Evolutionary conservation across 805 yeast genomes (phyloP).

Genomic region (Wickerhamiella domercqiae): DNA sequence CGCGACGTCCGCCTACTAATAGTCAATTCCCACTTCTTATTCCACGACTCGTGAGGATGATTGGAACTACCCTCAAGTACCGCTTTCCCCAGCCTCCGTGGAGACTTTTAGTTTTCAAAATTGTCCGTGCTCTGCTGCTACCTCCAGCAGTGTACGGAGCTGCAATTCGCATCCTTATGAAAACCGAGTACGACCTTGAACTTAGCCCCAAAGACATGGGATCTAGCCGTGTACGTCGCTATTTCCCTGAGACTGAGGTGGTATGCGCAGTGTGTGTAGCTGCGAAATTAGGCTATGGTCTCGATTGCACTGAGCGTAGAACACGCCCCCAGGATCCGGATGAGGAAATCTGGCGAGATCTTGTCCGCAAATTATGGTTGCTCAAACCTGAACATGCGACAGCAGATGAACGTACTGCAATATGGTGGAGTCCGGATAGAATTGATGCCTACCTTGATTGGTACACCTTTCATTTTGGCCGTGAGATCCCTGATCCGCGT

Average conservation of each 20-base stretch:
- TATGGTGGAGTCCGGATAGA: conserved; percentile 35
- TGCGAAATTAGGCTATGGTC: conserved; percentile 15
- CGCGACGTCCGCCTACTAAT: neutral
- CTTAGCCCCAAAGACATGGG: too few relatives aligned
- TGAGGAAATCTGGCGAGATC: conserved; percentile 24
- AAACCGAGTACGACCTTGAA: neutral
- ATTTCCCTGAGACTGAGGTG: conserved; percentile 8
- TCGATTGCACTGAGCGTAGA: conserved; percentile 15
- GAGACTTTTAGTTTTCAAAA: conserved; percentile 29
- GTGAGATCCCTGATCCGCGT: neutral
- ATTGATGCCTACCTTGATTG: conserved; percentile 36
- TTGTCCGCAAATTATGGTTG: conserved; percentile 19
- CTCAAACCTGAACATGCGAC: conserved; percentile 16
- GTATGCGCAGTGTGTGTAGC: conserved; percentile 9
- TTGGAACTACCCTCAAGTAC: neutral
- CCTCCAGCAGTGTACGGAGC: conserved; percentile 36
- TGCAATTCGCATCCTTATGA: conserved; percentile 20
- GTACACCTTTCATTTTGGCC: conserved; percentile 22
- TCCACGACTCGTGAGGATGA: neutral
- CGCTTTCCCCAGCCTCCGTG: conserved; percentile 18
- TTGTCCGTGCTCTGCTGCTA: conserved; percentile 30
- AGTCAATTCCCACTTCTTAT: neutral
- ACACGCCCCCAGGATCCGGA: conserved; percentile 14
- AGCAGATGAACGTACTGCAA: conserved; percentile 25
- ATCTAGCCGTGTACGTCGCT: neutral